A percentile compares a stretch with the other conserved stretches of the same genome.
Conservation (phyloP, 306 rosid genomes). For the Begonia masoniana region DNA sequence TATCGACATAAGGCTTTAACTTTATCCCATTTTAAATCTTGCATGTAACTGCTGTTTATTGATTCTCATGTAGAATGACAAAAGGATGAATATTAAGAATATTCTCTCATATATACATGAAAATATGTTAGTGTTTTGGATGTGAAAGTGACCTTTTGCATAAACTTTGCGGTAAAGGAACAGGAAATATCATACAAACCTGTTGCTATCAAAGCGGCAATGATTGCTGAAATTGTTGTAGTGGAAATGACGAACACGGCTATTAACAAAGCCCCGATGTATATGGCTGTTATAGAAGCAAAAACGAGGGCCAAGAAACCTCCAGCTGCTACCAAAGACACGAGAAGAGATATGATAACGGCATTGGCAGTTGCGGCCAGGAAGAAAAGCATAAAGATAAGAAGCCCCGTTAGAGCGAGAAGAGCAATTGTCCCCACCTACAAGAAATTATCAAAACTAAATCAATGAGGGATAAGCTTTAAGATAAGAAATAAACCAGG, state of each 20-base stretch:
- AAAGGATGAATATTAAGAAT: neutral
- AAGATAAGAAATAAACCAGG: too few relatives aligned
- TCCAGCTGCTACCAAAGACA: constrained; percentile 79
- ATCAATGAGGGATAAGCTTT: too few relatives aligned
- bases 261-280: constrained; percentile 57
- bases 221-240: constrained; percentile 34
- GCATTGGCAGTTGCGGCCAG: constrained; percentile 65
- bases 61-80: neutral
- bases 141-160: neutral
- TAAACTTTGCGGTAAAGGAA: constrained; percentile 1
- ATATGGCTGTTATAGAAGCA: constrained; percentile 40
- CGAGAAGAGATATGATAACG: constrained; percentile 38
- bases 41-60: neutral
- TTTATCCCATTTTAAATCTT: too few relatives aligned
- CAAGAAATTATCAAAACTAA: constrained; percentile 4
- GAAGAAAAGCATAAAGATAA: constrained; percentile 66
- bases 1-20: too few relatives aligned
- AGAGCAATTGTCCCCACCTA: constrained; percentile 54
- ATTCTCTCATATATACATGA: too few relatives aligned
- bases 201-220: constrained; percentile 46
- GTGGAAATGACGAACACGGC: constrained; percentile 46
- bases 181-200: constrained; percentile 22
- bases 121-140: neutral
- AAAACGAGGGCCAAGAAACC: constrained; percentile 82
- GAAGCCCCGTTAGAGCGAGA: constrained; percentile 57